Evolutionary conservation across 108 stramenopile species (phyloP).

Genomic region (Fragilariopsis cylindrus): DNA sequence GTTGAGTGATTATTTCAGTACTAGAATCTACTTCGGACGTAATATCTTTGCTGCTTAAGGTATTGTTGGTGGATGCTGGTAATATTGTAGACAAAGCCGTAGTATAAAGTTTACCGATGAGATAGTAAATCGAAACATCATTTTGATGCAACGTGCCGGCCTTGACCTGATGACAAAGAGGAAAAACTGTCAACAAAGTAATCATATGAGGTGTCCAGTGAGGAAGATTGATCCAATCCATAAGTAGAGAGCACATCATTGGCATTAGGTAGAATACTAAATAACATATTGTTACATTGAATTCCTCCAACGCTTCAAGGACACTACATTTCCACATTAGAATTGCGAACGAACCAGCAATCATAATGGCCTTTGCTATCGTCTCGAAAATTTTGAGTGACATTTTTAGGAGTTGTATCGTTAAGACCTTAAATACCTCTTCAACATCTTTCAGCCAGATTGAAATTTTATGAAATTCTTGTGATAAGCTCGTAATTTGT

Average conservation of each 20-base stretch:
- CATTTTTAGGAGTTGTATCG: not conserved
- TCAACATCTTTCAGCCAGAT: slow-evolving; percentile 9
- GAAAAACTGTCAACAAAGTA: slow-evolving; percentile 21
- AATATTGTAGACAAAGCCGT: not conserved
- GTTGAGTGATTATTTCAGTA: not conserved
- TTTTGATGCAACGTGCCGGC: slow-evolving; percentile 15
- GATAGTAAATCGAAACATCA: not conserved
- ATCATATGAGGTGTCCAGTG: slow-evolving; percentile 42
- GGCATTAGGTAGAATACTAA: slow-evolving; percentile 35
- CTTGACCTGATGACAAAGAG: slow-evolving; percentile 20
- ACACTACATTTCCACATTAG: slow-evolving; percentile 17
- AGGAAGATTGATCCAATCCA: slow-evolving; percentile 23
- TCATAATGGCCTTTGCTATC: not conserved
- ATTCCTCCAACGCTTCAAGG: slow-evolving; percentile 31
- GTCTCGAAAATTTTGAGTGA: not conserved
- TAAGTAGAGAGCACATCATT: slow-evolving; percentile 6
- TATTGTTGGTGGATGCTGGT: not conserved
- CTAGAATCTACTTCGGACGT: not conserved
- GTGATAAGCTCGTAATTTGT: not conserved
- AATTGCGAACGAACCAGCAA: slow-evolving; percentile 4
- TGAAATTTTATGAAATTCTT: slow-evolving; percentile 5
- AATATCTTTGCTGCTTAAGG: too few species aligned
- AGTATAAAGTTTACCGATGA: not conserved
- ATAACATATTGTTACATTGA: slow-evolving; percentile 22
- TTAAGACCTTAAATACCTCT: slow-evolving; percentile 11